phyloP scores from a whole-genome alignment of 305 asterid genomes.

The Solanum hybrid region DNA sequence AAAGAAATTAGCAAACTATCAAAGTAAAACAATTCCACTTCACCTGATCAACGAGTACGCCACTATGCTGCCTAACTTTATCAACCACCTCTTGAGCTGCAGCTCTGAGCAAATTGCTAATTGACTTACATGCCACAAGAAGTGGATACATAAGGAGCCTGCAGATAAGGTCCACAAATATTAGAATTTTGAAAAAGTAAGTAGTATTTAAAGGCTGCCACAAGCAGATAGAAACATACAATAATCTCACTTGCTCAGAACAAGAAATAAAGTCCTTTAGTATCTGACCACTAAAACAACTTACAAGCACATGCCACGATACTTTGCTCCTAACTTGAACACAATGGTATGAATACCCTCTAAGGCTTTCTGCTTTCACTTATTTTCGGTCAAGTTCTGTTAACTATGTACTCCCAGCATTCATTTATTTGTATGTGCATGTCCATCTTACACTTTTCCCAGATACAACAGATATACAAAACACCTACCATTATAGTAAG shows the following conservation, averaged over 20 bases:
- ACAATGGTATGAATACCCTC: neutral
- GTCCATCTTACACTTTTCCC: neutral
- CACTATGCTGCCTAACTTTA: slow-evolving; percentile 94
- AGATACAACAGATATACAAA: neutral
- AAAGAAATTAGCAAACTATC: neutral
- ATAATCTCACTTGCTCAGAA: neutral
- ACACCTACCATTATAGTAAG: neutral
- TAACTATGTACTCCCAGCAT: neutral
- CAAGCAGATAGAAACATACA: neutral
- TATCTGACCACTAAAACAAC: neutral
- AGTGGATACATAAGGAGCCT: slow-evolving; percentile 99
- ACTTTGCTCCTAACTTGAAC: neutral
- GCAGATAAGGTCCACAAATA: slow-evolving; percentile 18
- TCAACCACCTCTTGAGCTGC: slow-evolving; percentile 99
- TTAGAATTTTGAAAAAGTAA: neutral
- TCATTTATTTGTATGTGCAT: neutral
- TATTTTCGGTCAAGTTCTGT: neutral
- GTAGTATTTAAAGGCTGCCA: neutral
- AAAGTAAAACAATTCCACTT: neutral
- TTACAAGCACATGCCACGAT: neutral
- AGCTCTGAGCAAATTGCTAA: slow-evolving; percentile 82
- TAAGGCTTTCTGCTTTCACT: neutral
- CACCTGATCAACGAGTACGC: slow-evolving; percentile 92
- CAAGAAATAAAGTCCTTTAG: neutral
- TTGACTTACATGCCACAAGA: slow-evolving; percentile 97